Percentiles rank a stretch among this genome's conserved stretches.
phyloP scores from a whole-genome alignment of 1,284 basidiomycete genomes.

The Trametes hirsuta region DNA sequence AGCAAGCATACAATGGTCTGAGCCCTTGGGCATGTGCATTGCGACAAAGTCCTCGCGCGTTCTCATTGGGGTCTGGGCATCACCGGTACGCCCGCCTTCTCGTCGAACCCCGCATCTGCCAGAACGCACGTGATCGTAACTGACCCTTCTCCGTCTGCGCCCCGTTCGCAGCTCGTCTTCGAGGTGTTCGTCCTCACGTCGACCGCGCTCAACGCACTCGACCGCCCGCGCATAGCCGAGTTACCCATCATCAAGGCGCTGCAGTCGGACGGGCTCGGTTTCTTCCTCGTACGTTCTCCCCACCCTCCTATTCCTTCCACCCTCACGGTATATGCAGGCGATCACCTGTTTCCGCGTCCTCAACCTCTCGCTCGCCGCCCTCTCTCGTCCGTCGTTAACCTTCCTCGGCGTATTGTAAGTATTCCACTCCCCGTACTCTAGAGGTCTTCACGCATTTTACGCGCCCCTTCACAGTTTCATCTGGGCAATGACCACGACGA shows the following conservation, averaged over 20 bases:
- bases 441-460: not conserved
- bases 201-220: conserved; percentile 34
- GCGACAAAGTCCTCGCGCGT: conserved; percentile 22
- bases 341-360: conserved; percentile 30
- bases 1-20: conserved; percentile 30
- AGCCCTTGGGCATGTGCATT: conserved; percentile 31
- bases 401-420: conserved; percentile 34
- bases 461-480: conserved; percentile 27
- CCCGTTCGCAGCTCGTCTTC: conserved; percentile 30
- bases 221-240: conserved; percentile 31
- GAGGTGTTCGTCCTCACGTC: conserved; percentile 33
- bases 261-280: conserved; percentile 34
- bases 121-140: too few species aligned
- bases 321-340: conserved; percentile 15
- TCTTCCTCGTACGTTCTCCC: conserved; percentile 30
- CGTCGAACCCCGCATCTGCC: not conserved
- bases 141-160: not conserved
- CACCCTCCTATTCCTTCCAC: not conserved
- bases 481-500: conserved; percentile 31
- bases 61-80: conserved; percentile 34
- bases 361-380: conserved; percentile 29
- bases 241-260: conserved; percentile 32
- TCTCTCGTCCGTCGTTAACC: conserved; percentile 27
- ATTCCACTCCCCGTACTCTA: not conserved
- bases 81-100: conserved; percentile 27